A percentile compares a stretch with the other conserved stretches of the same genome.
Conservation (phyloP, 768 basidiomycete genomes). For the Sporobolomyces roseus region DNA sequence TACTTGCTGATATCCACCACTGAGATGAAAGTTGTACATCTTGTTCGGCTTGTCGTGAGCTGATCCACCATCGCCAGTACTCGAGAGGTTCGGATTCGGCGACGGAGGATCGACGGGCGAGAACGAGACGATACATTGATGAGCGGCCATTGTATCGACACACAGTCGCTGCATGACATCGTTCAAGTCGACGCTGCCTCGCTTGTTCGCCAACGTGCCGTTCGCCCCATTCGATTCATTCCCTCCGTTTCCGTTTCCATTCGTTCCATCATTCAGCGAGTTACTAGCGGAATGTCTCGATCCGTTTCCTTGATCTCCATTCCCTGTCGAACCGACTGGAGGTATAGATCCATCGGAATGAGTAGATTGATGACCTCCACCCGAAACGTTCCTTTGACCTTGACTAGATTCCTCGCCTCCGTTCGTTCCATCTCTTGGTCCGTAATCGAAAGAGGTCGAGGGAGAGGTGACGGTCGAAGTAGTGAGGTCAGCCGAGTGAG, state of each 20-base stretch:
- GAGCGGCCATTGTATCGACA: slow-evolving; percentile 71
- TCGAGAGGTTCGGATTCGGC: slow-evolving; percentile 22
- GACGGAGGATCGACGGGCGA: slow-evolving; percentile 60
- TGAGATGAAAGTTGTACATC: slow-evolving; percentile 77
- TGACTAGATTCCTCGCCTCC: not conserved
- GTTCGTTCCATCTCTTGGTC: slow-evolving; percentile 11
- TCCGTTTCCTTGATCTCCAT: not conserved
- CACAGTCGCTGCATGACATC: slow-evolving; percentile 75
- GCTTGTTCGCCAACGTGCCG: slow-evolving; percentile 6
- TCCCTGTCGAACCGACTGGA: too few relatives aligned
- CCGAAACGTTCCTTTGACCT: not conserved
- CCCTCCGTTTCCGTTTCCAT: not conserved
- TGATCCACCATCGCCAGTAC: slow-evolving; percentile 25
- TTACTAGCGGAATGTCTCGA: too few relatives aligned
- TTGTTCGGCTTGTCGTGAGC: slow-evolving; percentile 18
- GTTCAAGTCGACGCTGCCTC: slow-evolving; percentile 43
- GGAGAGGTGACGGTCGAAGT: slow-evolving; percentile 34
- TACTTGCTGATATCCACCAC: slow-evolving; percentile 87
- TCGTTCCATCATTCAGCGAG: not conserved
- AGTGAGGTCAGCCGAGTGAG: slow-evolving; percentile 49
- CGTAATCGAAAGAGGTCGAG: slow-evolving; percentile 33
- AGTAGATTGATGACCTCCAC: not conserved
- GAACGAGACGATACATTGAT: slow-evolving; percentile 79
- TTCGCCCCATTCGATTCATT: not conserved
- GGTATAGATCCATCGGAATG: too few relatives aligned